Conservation (phyloP, 2,329 filamentous ascomycete genomes). For the Colletotrichum spaethianum region DNA sequence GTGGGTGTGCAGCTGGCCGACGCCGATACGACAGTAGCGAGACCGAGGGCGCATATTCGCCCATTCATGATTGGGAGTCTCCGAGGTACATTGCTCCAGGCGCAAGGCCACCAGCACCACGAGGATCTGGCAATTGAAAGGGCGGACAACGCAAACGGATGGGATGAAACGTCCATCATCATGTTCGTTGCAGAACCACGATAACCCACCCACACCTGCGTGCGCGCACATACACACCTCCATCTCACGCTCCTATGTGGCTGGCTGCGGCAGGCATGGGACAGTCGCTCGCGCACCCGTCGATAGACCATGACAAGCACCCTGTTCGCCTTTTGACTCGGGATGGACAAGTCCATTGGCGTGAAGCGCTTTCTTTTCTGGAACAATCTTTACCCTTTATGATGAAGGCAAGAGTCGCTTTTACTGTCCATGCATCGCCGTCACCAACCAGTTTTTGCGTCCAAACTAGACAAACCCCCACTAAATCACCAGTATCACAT, state of each 20-base stretch:
- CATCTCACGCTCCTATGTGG: slow-evolving; percentile 16
- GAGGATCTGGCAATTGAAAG: slow-evolving; percentile 22
- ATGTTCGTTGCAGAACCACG: slow-evolving; percentile 43
- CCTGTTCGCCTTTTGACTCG: slow-evolving; percentile 33
- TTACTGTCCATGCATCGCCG: slow-evolving; percentile 7
- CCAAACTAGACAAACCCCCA: slow-evolving; percentile 25
- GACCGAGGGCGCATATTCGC: slow-evolving; percentile 13
- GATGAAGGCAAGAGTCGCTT: neutral
- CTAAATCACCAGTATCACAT: neutral
- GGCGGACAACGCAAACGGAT: slow-evolving; percentile 35
- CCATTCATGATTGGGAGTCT: slow-evolving; percentile 6
- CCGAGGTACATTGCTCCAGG: slow-evolving; percentile 9
- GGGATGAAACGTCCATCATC: slow-evolving; percentile 40
- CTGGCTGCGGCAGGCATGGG: slow-evolving; percentile 29
- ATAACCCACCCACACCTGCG: slow-evolving; percentile 35
- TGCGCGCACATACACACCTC: slow-evolving; percentile 3
- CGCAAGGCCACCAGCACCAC: slow-evolving; percentile 16
- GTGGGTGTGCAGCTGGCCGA: slow-evolving; percentile 20
- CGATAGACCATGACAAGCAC: slow-evolving; percentile 19
- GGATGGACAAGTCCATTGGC: slow-evolving; percentile 35
- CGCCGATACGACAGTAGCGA: slow-evolving; percentile 8
- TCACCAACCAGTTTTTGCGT: slow-evolving; percentile 27
- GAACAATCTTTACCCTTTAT: slow-evolving; percentile 28
- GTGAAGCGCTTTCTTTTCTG: slow-evolving; percentile 23
- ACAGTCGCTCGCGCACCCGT: slow-evolving; percentile 31